Percentiles rank a stretch among this genome's conserved stretches.
Evolutionary conservation across 2,329 filamentous ascomycete species (phyloP).

Genomic region (Fusarium pseudoanthophilum): DNA sequence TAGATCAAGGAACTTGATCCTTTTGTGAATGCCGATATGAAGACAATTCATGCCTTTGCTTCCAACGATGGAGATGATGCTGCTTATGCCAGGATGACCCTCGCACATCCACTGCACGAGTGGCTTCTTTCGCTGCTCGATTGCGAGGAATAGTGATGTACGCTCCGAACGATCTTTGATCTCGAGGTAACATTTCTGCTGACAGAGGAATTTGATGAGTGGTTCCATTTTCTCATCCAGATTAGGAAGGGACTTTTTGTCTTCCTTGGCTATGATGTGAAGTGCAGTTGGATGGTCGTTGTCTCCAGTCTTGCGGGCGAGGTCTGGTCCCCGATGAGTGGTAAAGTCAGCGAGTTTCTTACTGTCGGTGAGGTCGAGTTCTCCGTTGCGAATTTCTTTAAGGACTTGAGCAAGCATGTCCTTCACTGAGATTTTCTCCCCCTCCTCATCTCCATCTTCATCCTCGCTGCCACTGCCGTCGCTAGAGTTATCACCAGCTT

Average conservation of each 20-base stretch:
- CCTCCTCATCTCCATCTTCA: background rate
- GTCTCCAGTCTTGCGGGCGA: slow-evolving; percentile 24
- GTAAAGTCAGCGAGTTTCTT: background rate
- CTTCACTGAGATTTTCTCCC: background rate
- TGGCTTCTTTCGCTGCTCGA: background rate
- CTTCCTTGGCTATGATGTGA: slow-evolving; percentile 29
- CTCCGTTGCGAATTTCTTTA: background rate
- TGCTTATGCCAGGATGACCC: background rate
- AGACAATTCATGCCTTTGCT: too few species aligned
- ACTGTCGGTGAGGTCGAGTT: slow-evolving; percentile 1
- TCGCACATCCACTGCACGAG: slow-evolving; percentile 19
- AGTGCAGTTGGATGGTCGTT: slow-evolving; percentile 25
- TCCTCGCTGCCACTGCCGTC: slow-evolving; percentile 24
- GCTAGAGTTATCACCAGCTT: slow-evolving; percentile 1
- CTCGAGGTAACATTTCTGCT: background rate
- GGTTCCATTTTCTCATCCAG: slow-evolving; percentile 34
- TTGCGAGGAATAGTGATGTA: background rate
- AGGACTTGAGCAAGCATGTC: background rate
- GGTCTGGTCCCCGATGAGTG: slow-evolving; percentile 4
- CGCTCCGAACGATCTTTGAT: background rate
- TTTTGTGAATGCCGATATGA: too few species aligned
- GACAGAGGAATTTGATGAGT: background rate
- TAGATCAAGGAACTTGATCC: too few species aligned
- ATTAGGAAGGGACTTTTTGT: slow-evolving; percentile 28
- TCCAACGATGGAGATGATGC: background rate